Conservation (phyloP, 2,329 filamentous ascomycete species). For the Plectosphaerella plurivora region DNA sequence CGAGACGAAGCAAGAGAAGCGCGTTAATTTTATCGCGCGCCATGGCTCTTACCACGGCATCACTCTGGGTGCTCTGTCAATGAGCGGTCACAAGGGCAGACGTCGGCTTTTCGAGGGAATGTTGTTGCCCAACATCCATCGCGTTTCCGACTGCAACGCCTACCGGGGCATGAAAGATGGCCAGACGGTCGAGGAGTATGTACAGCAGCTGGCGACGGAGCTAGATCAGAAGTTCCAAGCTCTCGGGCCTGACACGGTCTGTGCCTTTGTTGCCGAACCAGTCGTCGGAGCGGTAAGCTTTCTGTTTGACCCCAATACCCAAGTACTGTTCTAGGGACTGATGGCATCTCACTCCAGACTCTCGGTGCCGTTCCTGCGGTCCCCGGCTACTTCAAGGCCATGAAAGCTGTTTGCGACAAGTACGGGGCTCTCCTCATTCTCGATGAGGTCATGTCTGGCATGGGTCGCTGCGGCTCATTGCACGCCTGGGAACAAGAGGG, state of each 20-base stretch:
- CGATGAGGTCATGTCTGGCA: constrained; percentile 66
- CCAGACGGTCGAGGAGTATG: constrained; percentile 49
- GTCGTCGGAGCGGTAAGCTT: constrained; percentile 64
- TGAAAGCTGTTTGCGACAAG: constrained; percentile 48
- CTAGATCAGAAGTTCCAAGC: constrained; percentile 41
- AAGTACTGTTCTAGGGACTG: neutral
- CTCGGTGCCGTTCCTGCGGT: constrained; percentile 51
- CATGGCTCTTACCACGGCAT: constrained; percentile 68
- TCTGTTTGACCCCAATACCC: constrained; percentile 14
- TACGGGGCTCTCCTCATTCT: constrained; percentile 52
- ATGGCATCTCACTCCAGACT: constrained; percentile 38
- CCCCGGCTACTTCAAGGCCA: constrained; percentile 47
- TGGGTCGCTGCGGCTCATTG: constrained; percentile 56
- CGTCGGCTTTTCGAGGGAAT: constrained; percentile 60
- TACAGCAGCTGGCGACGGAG: constrained; percentile 32
- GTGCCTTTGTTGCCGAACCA: constrained; percentile 58
- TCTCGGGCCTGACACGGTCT: constrained; percentile 39
- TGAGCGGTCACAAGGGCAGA: constrained; percentile 58
- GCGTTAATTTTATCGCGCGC: constrained; percentile 64
- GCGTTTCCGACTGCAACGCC: constrained; percentile 62
- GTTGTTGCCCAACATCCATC: constrained; percentile 50
- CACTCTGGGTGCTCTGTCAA: constrained; percentile 62
- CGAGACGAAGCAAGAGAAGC: constrained; percentile 40
- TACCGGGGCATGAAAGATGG: constrained; percentile 50
- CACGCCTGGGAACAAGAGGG: constrained; percentile 60